Conservation (phyloP, 164 flowering plant species). For the Chimonanthus salicifolius region DNA sequence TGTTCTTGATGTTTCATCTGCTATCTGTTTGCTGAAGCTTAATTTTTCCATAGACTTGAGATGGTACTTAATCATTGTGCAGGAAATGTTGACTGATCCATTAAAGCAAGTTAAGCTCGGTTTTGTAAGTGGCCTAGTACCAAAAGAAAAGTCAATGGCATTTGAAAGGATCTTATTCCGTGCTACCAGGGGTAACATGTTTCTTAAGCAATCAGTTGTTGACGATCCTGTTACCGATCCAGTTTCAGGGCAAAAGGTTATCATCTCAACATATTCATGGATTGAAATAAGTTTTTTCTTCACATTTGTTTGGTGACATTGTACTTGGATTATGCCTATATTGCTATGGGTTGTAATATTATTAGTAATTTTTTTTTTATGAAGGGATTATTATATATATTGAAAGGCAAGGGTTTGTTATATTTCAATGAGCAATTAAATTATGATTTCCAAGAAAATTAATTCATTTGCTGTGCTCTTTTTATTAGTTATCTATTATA, state of each 20-base stretch:
- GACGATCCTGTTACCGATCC: constrained; percentile 87
- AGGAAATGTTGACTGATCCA: constrained; percentile 65
- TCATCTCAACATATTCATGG: not conserved
- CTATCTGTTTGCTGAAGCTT: not conserved
- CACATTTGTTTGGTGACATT: too few relatives aligned
- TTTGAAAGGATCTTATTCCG: constrained; percentile 97
- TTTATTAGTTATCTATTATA: too few relatives aligned
- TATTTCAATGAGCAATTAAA: too few relatives aligned
- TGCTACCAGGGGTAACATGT: constrained; percentile 96
- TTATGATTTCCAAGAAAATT: too few relatives aligned
- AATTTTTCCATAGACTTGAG: not conserved
- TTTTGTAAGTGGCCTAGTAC: constrained; percentile 80
- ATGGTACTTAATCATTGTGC: constrained; percentile 12
- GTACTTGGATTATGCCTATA: too few relatives aligned
- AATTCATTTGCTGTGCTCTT: too few relatives aligned
- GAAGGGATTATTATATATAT: too few relatives aligned
- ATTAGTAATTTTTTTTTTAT: too few relatives aligned
- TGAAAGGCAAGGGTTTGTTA: too few relatives aligned
- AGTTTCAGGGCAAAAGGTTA: constrained; percentile 90
- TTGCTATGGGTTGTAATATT: too few relatives aligned
- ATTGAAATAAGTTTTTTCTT: not conserved
- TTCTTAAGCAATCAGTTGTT: constrained; percentile 59
- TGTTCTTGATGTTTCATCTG: constrained; percentile 5
- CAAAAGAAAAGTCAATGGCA: constrained; percentile 80
- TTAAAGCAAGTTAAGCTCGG: constrained; percentile 92